Percentiles rank a stretch among this genome's conserved stretches.
Evolutionary conservation across 371 early-diverging fungal genomes (phyloP).

Genomic region (Haplosporangium sp.): DNA sequence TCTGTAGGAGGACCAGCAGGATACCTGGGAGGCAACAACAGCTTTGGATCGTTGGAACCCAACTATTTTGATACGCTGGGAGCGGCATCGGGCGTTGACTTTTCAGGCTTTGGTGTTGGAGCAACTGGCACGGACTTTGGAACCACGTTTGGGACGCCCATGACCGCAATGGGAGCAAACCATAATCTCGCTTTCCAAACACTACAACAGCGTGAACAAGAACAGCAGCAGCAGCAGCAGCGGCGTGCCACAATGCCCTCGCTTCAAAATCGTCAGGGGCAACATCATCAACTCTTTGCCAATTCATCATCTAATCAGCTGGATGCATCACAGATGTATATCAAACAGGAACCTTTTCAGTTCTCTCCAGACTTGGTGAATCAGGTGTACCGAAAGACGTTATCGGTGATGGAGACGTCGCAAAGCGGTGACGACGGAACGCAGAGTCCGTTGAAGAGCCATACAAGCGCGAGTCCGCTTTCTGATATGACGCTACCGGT

Average conservation of each 20-base stretch:
- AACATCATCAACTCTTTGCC: constrained; percentile 16
- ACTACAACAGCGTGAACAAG: constrained; percentile 38
- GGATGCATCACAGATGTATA: constrained; percentile 25
- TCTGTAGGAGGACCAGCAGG: constrained; percentile 41
- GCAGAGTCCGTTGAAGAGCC: constrained; percentile 21
- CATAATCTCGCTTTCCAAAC: constrained; percentile 40
- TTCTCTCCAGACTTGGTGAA: constrained; percentile 47
- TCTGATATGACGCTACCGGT: constrained; percentile 46
- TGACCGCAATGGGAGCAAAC: constrained; percentile 16
- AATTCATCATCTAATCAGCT: constrained; percentile 3
- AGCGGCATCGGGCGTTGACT: constrained; percentile 39
- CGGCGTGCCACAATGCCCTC: neutral
- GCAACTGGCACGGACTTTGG: constrained; percentile 39
- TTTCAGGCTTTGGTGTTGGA: constrained; percentile 52
- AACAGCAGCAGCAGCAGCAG: constrained; percentile 24
- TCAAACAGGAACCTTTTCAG: constrained; percentile 53
- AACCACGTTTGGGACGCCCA: constrained; percentile 19
- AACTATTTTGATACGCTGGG: constrained; percentile 38
- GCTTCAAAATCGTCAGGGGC: constrained; percentile 3
- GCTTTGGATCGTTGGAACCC: constrained; percentile 39
- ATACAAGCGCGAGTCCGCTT: constrained; percentile 30
- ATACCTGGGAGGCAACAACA: constrained; percentile 51
- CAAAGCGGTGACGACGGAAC: constrained; percentile 14
- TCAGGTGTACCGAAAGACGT: constrained; percentile 51
- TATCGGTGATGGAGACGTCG: constrained; percentile 35